These are phyloP conservation scores for Fusarium liriodendri DNA, from an alignment of 2,329 filamentous ascomycete genomes.

Conservation along the genomic window DNA sequence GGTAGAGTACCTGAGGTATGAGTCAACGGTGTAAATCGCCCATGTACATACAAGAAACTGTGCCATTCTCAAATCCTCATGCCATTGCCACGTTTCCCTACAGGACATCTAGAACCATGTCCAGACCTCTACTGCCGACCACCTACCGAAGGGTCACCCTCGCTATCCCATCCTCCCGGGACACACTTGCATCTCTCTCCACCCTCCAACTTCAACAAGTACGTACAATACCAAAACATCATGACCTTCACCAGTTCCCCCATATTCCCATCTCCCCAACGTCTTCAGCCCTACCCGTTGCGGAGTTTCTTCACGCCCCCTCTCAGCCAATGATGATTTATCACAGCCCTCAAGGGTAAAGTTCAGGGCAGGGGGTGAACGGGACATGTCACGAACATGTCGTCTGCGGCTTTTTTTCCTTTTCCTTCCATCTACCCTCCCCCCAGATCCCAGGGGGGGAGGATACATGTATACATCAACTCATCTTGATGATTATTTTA, in stretches of 20 bases:
- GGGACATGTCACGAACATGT: conserved; percentile 11
- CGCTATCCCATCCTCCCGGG: background rate
- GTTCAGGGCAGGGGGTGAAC: conserved; percentile 22
- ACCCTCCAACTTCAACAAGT: background rate
- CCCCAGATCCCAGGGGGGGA: background rate
- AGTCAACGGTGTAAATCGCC: background rate
- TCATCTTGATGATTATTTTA: conserved; percentile 8
- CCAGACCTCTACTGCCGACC: background rate
- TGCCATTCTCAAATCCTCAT: background rate
- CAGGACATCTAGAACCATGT: background rate
- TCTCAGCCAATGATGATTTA: conserved; percentile 30
- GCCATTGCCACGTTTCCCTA: background rate
- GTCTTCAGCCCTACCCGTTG: conserved; percentile 39
- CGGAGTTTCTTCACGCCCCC: conserved; percentile 23
- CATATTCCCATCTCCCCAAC: conserved; percentile 22
- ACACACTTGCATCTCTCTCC: background rate
- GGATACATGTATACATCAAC: background rate
- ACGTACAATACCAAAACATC: conserved; percentile 31
- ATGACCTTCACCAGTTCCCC: conserved; percentile 25
- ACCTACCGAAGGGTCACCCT: background rate
- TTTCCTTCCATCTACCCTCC: conserved; percentile 11
- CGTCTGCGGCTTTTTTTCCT: conserved; percentile 28
- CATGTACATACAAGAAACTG: background rate
- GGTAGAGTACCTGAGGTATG: background rate
- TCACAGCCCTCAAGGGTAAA: conserved; percentile 1